These are phyloP conservation scores for Ceratocystis destructans DNA, from an alignment of 2,329 filamentous ascomycete genomes.

Conservation along the genomic window DNA sequence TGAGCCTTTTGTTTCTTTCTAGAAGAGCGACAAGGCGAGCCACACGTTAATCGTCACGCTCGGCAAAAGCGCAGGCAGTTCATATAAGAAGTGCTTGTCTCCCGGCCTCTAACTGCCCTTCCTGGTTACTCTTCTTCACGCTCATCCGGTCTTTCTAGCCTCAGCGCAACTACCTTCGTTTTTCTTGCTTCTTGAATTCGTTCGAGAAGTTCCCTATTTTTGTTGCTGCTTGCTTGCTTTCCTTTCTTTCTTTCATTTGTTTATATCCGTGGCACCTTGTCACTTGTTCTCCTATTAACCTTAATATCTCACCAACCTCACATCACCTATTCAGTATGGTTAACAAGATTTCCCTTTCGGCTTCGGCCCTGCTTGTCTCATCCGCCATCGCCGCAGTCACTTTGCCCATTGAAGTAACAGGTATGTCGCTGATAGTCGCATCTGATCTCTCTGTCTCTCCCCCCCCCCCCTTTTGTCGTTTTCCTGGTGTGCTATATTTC, in stretches of 20 bases:
- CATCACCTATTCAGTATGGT: slow-evolving; percentile 5
- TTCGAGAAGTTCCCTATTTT: background rate
- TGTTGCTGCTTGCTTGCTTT: background rate
- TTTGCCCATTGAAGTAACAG: too few species aligned
- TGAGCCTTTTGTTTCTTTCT: too few species aligned
- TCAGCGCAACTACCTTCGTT: background rate
- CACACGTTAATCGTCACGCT: background rate
- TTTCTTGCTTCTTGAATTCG: background rate
- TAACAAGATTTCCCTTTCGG: slow-evolving; percentile 9
- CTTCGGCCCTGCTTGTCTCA: slow-evolving; percentile 3
- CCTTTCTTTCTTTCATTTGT: background rate
- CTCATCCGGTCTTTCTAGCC: slow-evolving; percentile 4
- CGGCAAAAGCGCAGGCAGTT: background rate
- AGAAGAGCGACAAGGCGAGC: background rate
- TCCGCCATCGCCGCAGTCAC: background rate
- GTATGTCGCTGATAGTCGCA: background rate
- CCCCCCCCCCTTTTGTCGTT: background rate
- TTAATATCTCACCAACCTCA: background rate
- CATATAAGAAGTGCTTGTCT: background rate
- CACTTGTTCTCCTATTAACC: background rate
- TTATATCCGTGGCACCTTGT: background rate
- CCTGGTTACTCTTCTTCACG: background rate
- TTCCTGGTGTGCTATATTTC: slow-evolving; percentile 1
- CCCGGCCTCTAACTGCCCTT: background rate
- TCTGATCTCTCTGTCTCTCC: background rate